Base-by-base conservation (phyloP, 495 filamentous ascomycete genomes). In the Tuber brumale region DNA sequence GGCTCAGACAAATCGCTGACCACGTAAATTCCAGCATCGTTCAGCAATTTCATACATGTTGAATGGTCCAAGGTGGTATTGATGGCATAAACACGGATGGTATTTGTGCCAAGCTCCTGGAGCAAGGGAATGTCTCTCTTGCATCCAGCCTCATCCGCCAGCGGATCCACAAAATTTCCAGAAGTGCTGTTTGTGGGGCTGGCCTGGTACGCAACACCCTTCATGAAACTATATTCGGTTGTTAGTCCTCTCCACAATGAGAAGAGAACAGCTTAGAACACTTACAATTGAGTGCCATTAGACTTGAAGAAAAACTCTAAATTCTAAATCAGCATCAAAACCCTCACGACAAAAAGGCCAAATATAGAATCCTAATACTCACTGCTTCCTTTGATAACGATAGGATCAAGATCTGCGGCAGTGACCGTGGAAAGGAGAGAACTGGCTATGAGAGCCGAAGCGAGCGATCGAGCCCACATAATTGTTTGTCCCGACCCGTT, bases 1-100 rank as follows among this genome's bases (percentile, higher is more conserved):
- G 95, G 94, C 81, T 93, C 88, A 42, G 92, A 92, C 74, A 99
- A 87, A 85, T 98, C 95, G 72, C 93, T 90, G 78, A 99, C 89
- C 51, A 99, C 89, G 84, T 99, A 99, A 85, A 99, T 99, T 76
- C 94, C 95, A 42, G 92, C 93, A 73, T 92, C 90, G 31, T 91
- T 86, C 31, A 99, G 87, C 81, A 94, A 82, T 74, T 88, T 84
- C 95, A 99, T 97, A 86, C 95, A 97, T 12, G 85, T 85, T n/a
- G 85, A 85, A 86, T 99, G 95, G 85, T 97, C 88, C 74, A 86
- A 84, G 16, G 87, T 88, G 27, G 95, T 90, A 85, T 99, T 89
- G 83, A 99, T 89, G 81, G 93, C 93, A 85, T 99, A 99, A 27
- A 94, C 93, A 81, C 95, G 95, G 83, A 99, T 94, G 42, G 90